These are phyloP conservation scores for Shiraia sp. DNA, from an alignment of 2,329 filamentous ascomycete genomes.

Conservation along the genomic window DNA sequence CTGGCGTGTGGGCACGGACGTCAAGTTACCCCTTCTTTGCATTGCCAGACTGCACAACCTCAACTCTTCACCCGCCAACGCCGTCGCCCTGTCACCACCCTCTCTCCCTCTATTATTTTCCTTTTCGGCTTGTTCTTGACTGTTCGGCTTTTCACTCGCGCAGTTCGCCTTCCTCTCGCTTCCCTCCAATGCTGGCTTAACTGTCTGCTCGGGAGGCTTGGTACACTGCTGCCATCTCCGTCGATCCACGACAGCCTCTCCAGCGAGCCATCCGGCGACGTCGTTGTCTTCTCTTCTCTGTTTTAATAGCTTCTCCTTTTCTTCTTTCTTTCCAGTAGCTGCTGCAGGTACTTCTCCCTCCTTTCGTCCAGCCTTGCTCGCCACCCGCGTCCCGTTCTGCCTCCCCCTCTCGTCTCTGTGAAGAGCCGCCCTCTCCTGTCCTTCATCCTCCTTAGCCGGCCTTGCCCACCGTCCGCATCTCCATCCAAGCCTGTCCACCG, in stretches of 20 bases:
- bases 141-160: constrained; percentile 27
- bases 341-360: constrained; percentile 19
- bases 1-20: constrained; percentile 13
- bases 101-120: constrained; percentile 42
- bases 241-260: constrained; percentile 44
- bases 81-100: constrained; percentile 27
- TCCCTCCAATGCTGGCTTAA: constrained; percentile 46
- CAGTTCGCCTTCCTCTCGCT: constrained; percentile 24
- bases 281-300: constrained; percentile 41
- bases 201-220: constrained; percentile 44
- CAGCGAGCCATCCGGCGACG: constrained; percentile 30
- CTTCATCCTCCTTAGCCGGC: too few species aligned
- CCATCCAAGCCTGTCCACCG: too few species aligned
- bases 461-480: too few species aligned
- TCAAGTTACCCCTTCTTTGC: constrained; percentile 22
- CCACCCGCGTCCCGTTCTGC: too few species aligned
- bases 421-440: too few species aligned
- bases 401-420: too few species aligned
- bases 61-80: constrained; percentile 29
- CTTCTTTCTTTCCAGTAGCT: constrained; percentile 35
- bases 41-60: constrained; percentile 13
- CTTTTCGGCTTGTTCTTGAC: constrained; percentile 36
- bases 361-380: too few species aligned
- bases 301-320: constrained; percentile 42
- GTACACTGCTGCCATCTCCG: constrained; percentile 47